phyloP scores from a whole-genome alignment of 495 filamentous ascomycete species.

The Jackrogersella minutella region DNA sequence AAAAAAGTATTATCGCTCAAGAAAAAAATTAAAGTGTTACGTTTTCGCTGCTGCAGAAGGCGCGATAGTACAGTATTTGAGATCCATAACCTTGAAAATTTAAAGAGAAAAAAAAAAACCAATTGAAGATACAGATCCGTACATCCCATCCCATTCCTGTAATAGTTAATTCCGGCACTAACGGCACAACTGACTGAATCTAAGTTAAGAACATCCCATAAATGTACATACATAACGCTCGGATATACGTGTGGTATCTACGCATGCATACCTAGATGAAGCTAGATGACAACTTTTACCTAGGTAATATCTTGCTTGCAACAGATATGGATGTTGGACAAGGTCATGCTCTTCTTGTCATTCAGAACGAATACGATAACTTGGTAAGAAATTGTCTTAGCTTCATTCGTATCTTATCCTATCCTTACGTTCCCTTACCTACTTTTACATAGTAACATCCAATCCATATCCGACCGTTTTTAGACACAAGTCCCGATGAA shows the following conservation, averaged over 20 bases:
- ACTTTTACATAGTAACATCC: neutral
- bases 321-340: neutral
- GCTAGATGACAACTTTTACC: neutral
- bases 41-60: constrained; percentile 9
- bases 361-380: constrained; percentile 5
- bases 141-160: no score
- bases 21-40: neutral
- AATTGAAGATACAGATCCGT: neutral
- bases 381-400: constrained; percentile 1
- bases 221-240: no score
- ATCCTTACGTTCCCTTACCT: neutral
- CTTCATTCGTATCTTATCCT: neutral
- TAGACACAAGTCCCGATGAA: no score
- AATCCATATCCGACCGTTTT: no score
- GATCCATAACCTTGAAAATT: constrained; percentile 2
- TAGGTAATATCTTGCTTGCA: neutral
- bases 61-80: neutral
- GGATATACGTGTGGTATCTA: no score
- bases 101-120: neutral
- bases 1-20: neutral
- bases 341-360: constrained; percentile 3
- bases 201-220: no score
- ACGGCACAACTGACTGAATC: constrained; percentile 6
- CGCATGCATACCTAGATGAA: neutral
- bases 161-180: constrained; percentile 3